phyloP scores from a whole-genome alignment of 176 grass and related monocot species.

The Saccharum spontaneum region DNA sequence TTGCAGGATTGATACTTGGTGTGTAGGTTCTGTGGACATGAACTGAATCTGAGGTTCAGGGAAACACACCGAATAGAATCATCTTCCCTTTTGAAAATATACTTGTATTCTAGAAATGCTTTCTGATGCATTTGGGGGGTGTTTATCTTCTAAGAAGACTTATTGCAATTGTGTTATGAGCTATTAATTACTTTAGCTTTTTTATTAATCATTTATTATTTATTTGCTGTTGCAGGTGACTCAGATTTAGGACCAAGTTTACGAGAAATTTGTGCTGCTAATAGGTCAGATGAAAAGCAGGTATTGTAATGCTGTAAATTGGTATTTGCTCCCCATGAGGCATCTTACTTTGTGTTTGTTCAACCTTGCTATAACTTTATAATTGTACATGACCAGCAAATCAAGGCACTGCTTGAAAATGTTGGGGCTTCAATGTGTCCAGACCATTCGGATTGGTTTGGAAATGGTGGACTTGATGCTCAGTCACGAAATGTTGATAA shows the following conservation, averaged over 20 bases:
- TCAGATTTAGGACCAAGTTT: slow-evolving; percentile 78
- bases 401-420: slow-evolving; percentile 83
- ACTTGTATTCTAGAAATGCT: background rate
- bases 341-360: slow-evolving; percentile 17
- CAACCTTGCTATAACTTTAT: slow-evolving; percentile 16
- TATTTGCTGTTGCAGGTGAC: slow-evolving; percentile 42
- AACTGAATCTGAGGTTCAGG: background rate
- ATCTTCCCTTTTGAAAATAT: slow-evolving; percentile 17
- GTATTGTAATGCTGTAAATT: slow-evolving; percentile 41
- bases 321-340: slow-evolving; percentile 20
- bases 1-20: background rate
- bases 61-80: background rate
- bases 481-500: slow-evolving; percentile 70
- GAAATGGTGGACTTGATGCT: slow-evolving; percentile 51
- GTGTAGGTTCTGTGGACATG: background rate
- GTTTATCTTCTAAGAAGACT: background rate
- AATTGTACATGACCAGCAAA: slow-evolving; percentile 66
- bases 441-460: slow-evolving; percentile 84
- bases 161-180: background rate
- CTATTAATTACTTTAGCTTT: slow-evolving; percentile 15
- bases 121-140: slow-evolving; percentile 19
- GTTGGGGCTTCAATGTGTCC: slow-evolving; percentile 97
- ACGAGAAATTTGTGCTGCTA: slow-evolving; percentile 86
- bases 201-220: slow-evolving; percentile 31
- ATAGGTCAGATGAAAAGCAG: slow-evolving; percentile 97